Evolutionary conservation across 352 stramenopile species (phyloP).

Genomic region (Hyaloperonospora brassicae): DNA sequence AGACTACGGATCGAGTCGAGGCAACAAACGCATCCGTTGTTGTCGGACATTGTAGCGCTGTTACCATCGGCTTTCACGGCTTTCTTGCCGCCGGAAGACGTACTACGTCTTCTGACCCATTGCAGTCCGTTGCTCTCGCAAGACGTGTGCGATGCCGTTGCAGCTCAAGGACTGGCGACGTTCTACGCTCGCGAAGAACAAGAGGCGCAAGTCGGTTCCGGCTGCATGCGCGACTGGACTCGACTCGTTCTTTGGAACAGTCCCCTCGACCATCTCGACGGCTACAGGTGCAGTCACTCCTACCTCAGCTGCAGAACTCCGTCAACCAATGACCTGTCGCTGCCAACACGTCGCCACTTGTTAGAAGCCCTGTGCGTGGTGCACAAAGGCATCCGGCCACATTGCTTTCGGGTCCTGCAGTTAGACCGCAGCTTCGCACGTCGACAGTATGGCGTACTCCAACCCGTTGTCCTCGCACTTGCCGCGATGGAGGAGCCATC

Average conservation of each 20-base stretch:
- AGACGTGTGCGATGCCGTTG: slow-evolving; percentile 19
- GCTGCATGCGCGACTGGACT: slow-evolving; percentile 18
- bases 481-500: slow-evolving; percentile 5
- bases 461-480: slow-evolving; percentile 16
- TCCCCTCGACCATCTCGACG: too few relatives aligned
- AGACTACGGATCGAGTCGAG: too few relatives aligned
- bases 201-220: slow-evolving; percentile 16
- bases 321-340: slow-evolving; percentile 9
- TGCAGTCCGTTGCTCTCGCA: slow-evolving; percentile 14
- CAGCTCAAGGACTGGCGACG: slow-evolving; percentile 18
- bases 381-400: slow-evolving; percentile 17
- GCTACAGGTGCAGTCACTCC: too few relatives aligned
- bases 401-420: slow-evolving; percentile 26
- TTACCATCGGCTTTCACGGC: slow-evolving; percentile 9
- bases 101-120: slow-evolving; percentile 11
- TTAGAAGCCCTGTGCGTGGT: slow-evolving; percentile 25
- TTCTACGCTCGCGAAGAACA: slow-evolving; percentile 19
- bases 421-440: slow-evolving; percentile 23
- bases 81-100: slow-evolving; percentile 22
- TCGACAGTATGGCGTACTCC: slow-evolving; percentile 21
- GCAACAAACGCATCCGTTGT: not conserved
- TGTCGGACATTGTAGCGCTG: slow-evolving; percentile 17
- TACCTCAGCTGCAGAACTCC: too few relatives aligned
- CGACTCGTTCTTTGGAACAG: slow-evolving; percentile 12
- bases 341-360: slow-evolving; percentile 16